A percentile compares a stretch with the other conserved stretches of the same genome.
Conservation (phyloP, 1,139 yeast species). For the Debaryomyces sp. region DNA sequence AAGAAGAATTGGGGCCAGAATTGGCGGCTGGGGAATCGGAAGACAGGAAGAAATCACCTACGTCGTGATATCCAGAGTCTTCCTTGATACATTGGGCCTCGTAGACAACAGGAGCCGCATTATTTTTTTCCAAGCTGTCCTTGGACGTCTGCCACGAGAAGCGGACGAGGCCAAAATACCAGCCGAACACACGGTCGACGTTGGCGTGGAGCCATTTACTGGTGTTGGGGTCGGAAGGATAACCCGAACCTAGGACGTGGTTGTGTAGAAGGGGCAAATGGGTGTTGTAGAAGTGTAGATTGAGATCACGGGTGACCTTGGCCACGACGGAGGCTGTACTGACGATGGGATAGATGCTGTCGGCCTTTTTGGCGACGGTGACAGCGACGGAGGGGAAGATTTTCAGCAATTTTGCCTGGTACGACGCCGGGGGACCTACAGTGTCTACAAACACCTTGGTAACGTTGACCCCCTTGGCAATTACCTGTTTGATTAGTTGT, state of each 20-base stretch:
- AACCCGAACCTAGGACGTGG: constrained; percentile 78
- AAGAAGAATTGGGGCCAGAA: not conserved
- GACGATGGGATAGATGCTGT: constrained; percentile 89
- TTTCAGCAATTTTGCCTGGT: constrained; percentile 71
- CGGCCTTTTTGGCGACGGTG: constrained; percentile 95
- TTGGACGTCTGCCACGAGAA: constrained; percentile 95
- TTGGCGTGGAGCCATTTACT: constrained; percentile 64
- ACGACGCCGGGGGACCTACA: constrained; percentile 90
- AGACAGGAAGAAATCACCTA: constrained; percentile 27
- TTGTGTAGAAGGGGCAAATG: constrained; percentile 25
- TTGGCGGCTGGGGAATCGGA: not conserved
- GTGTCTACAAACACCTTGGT: constrained; percentile 86
- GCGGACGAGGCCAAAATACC: constrained; percentile 75
- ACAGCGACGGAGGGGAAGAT: constrained; percentile 73
- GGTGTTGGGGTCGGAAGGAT: constrained; percentile 92
- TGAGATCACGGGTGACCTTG: constrained; percentile 88
- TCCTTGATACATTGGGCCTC: constrained; percentile 38
- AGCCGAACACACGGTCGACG: constrained; percentile 81
- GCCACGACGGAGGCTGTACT: constrained; percentile 98
- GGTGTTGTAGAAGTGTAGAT: constrained; percentile 45
- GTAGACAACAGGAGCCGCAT: constrained; percentile 46
- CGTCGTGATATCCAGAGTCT: constrained; percentile 35
- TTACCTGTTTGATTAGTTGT: constrained; percentile 61
- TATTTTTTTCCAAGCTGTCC: constrained; percentile 61
- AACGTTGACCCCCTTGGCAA: constrained; percentile 63